Percentiles rank a stretch among this genome's conserved stretches.
phyloP scores from a whole-genome alignment of 2,329 filamentous ascomycete species.

The Colletotrichum lini region DNA sequence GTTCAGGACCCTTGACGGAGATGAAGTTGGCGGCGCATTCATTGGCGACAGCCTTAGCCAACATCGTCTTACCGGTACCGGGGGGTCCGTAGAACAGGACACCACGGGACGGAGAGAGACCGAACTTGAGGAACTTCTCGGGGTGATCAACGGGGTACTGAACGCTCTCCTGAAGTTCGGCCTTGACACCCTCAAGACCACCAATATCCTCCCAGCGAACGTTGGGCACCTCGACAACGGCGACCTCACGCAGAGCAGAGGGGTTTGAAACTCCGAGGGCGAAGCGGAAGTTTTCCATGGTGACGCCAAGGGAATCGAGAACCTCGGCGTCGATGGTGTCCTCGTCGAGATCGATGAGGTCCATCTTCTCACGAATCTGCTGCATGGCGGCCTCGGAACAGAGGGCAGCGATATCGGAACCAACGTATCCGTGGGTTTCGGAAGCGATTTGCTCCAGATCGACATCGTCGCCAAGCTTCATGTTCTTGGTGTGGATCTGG shows the following conservation, averaged over 20 bases:
- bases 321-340: constrained; percentile 99
- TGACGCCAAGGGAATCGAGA: constrained; percentile 96
- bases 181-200: constrained; percentile 98
- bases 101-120: constrained; percentile 96
- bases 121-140: constrained; percentile 99
- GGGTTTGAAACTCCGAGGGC: constrained; percentile 98
- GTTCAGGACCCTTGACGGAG: constrained; percentile 97
- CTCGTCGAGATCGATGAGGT: constrained; percentile 98
- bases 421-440: constrained; percentile 98
- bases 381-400: constrained; percentile 99
- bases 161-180: constrained; percentile 98
- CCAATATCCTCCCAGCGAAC: constrained; percentile 99
- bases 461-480: constrained; percentile 98
- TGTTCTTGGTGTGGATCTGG: constrained; percentile 99
- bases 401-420: constrained; percentile 97
- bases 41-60: constrained; percentile 99
- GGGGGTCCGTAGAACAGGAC: constrained; percentile 99
- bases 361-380: constrained; percentile 99
- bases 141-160: constrained; percentile 99
- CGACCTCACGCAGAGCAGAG: constrained; percentile 97
- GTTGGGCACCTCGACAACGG: constrained; percentile 98
- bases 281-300: constrained; percentile 99
- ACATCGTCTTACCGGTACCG: constrained; percentile 99
- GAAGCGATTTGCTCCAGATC: constrained; percentile 96
- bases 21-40: constrained; percentile 99